Base-by-base conservation (phyloP, 2,329 filamentous ascomycete species). In the Arachnopeziza araneosa region DNA sequence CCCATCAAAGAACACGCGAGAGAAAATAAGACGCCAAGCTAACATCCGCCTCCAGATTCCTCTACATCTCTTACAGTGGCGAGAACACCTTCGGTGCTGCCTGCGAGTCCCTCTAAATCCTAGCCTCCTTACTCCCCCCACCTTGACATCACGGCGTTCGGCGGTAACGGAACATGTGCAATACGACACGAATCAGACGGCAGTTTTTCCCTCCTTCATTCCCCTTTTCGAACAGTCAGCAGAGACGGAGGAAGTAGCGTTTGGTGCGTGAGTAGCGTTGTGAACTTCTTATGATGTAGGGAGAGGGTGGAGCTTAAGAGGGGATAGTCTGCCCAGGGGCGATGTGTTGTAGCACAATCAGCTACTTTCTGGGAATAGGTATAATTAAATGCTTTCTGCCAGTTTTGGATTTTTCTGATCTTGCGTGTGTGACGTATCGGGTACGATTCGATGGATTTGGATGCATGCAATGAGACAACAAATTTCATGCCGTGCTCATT, bases 1-100 rank as follows among this genome's bases (percentile, higher is more conserved):
- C 24, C 12, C 22, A 30, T 57, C 17, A 22, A 36, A 30, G 6
- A 24, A 24, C 17, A 48, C 21, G 8, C 17, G 19, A 24, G 21
- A 57, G 21, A 52, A 24, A 30, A 24, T 56, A 44, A 32, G 53
- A 32, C 50, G 32, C 52, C 21, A 58, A 49, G 59, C 71, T 85
- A 88, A 75, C 84, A 87, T 91, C 55, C n/a, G 24, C 50, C 23
- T 23, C 52, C 55, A 71, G 70, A 36, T 72, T 98, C 83, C 84
- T 99, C 63, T 99, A 99, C 82, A 99, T 99, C 80, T 98, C 93
- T 83, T 90, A 87, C 83, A 98, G 93, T 55, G 95, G 95, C 79
- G 95, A 98, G 86, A 99, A 98, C 84, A 99, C 95, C 58, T 99
- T 99, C 74, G 95, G 95, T 44, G 36, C 36, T 44, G 10, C 36